Evolutionary conservation across 2,329 filamentous ascomycete genomes (phyloP).

Genomic region (Trichophyton schoenleinii): DNA sequence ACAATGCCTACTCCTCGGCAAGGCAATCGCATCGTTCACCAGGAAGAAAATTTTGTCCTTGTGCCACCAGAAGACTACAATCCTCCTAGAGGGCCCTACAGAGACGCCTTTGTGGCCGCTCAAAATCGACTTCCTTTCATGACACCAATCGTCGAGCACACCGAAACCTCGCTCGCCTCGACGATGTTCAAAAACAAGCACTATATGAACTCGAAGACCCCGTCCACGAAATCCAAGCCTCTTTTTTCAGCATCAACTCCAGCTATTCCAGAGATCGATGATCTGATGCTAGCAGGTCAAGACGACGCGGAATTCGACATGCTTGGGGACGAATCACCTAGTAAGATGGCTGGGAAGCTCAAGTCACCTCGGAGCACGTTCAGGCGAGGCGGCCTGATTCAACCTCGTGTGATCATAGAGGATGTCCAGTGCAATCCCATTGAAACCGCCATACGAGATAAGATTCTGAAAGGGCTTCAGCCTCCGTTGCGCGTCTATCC

Average conservation of each 20-base stretch:
- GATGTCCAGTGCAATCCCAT: constrained; percentile 83
- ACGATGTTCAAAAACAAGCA: constrained; percentile 46
- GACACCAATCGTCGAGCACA: constrained; percentile 95
- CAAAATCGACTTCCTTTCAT: constrained; percentile 94
- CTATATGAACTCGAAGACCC: constrained; percentile 60
- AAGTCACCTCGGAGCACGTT: constrained; percentile 14
- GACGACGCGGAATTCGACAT: constrained; percentile 32
- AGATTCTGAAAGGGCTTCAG: constrained; percentile 61
- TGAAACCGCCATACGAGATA: constrained; percentile 58
- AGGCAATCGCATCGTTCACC: neutral
- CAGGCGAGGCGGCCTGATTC: neutral
- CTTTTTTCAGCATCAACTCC: constrained; percentile 16
- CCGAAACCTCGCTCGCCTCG: constrained; percentile 67
- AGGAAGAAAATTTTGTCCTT: constrained; percentile 48
- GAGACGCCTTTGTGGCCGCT: constrained; percentile 64
- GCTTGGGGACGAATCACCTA: constrained; percentile 25
- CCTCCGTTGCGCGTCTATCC: constrained; percentile 62
- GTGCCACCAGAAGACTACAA: constrained; percentile 79
- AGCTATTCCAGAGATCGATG: constrained; percentile 27
- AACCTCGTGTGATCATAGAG: constrained; percentile 47
- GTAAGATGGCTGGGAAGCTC: constrained; percentile 28
- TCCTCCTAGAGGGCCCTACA: constrained; percentile 63
- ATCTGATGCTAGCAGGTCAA: constrained; percentile 43
- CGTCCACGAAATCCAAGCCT: constrained; percentile 45
- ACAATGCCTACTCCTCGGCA: neutral